Percentiles rank a stretch among this genome's conserved stretches.
Conservation (phyloP, 2,329 filamentous ascomycete species). For the Paracamarosporium sp. region DNA sequence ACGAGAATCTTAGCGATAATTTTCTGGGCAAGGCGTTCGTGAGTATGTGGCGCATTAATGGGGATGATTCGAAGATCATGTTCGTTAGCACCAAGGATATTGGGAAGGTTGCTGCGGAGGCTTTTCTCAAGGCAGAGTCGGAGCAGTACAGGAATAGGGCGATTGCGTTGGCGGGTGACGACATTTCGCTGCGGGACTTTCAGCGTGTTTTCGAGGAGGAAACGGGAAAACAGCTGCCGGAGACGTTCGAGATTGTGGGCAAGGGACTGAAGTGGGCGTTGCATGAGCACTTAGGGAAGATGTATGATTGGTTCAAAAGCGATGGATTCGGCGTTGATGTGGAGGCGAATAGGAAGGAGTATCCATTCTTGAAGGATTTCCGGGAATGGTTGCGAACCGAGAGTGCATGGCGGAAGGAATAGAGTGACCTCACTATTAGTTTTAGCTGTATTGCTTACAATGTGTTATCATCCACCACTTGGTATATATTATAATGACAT, state of each 20-base stretch:
- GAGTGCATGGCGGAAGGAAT: conserved; percentile 33
- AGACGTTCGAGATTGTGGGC: conserved; percentile 46
- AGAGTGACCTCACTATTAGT: not conserved
- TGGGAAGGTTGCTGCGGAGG: conserved; percentile 3
- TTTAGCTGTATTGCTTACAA: not conserved
- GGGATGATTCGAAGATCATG: conserved; percentile 10
- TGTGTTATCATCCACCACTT: no score
- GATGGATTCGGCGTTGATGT: conserved; percentile 55
- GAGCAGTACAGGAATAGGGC: conserved; percentile 49
- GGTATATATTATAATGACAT: no score
- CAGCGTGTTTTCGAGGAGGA: conserved; percentile 51
- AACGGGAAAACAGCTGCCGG: conserved; percentile 51
- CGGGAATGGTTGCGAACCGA: conserved; percentile 53
- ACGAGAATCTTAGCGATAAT: not conserved
- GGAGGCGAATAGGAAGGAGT: conserved; percentile 40
- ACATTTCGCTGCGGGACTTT: conserved; percentile 52
- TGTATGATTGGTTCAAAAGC: conserved; percentile 57
- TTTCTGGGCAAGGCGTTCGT: not conserved
- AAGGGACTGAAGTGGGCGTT: conserved; percentile 38
- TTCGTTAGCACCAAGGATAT: conserved; percentile 7
- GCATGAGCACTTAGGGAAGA: conserved; percentile 46
- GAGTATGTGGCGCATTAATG: conserved; percentile 1
- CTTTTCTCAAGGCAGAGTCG: conserved; percentile 38
- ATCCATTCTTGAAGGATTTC: conserved; percentile 55
- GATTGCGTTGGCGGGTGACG: conserved; percentile 58